Conservation (phyloP, 371 early-diverging fungal genomes). For the Mucor irregularis region DNA sequence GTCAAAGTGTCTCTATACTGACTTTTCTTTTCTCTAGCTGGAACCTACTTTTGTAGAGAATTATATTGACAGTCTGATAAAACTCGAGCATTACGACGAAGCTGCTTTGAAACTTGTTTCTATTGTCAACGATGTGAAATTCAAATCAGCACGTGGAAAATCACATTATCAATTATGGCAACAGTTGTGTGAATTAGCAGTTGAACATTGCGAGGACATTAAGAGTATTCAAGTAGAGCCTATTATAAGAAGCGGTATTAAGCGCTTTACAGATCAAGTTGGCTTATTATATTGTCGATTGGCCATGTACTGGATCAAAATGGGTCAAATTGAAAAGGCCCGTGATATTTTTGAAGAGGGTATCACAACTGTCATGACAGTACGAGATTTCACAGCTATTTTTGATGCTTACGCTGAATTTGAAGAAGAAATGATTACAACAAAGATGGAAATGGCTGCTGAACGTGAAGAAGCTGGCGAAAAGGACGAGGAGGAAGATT, state of each 20-base stretch:
- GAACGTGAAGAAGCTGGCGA: constrained; percentile 57
- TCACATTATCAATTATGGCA: constrained; percentile 87
- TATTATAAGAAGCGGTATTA: constrained; percentile 88
- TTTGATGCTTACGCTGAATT: constrained; percentile 96
- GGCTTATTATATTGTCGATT: constrained; percentile 89
- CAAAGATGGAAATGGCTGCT: constrained; percentile 76
- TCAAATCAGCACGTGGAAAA: constrained; percentile 71
- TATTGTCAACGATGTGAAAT: constrained; percentile 72
- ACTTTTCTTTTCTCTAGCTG: constrained; percentile 37
- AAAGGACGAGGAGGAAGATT: constrained; percentile 55
- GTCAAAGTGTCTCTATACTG: not conserved
- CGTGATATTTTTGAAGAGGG: constrained; percentile 95
- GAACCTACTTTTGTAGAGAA: constrained; percentile 74
- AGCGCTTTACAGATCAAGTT: constrained; percentile 81
- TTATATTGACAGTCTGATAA: constrained; percentile 73
- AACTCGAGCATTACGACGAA: constrained; percentile 74
- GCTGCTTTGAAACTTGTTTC: constrained; percentile 80
- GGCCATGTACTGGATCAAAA: constrained; percentile 82
- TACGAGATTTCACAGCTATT: constrained; percentile 94
- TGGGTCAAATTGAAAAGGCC: constrained; percentile 80
- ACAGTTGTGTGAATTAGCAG: constrained; percentile 81
- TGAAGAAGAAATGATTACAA: constrained; percentile 79
- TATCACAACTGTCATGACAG: constrained; percentile 77
- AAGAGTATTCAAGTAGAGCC: constrained; percentile 71
- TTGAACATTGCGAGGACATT: constrained; percentile 73